Conservation (phyloP, 305 asterid genomes). For the Striga hermonthica region DNA sequence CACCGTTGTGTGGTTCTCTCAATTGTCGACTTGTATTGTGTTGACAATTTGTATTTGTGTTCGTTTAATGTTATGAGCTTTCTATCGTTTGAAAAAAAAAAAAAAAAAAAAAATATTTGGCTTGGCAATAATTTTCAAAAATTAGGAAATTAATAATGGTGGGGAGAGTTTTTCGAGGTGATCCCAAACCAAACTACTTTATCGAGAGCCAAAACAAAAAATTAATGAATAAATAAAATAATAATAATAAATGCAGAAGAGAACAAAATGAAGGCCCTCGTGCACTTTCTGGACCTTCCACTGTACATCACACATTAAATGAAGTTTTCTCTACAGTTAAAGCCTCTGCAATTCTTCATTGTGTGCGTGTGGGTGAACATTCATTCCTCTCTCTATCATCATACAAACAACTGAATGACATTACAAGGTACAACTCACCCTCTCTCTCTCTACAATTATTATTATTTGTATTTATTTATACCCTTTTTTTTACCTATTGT, state of each 20-base stretch:
- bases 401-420: no score
- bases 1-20: no score
- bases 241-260: conserved; percentile 36
- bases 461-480: conserved; percentile 25
- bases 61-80: no score
- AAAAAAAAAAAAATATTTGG: no score
- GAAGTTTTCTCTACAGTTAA: conserved; percentile 45
- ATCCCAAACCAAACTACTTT: conserved; percentile 30
- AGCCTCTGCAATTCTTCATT: conserved; percentile 31
- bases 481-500: not conserved
- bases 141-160: conserved; percentile 16
- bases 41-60: no score
- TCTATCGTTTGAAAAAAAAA: no score
- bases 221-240: no score
- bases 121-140: conserved; percentile 36
- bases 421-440: not conserved
- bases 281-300: conserved; percentile 66
- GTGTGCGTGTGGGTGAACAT: conserved; percentile 70
- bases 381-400: conserved; percentile 36
- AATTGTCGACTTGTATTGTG: no score
- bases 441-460: conserved; percentile 32
- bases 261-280: conserved; percentile 77
- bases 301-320: conserved; percentile 59
- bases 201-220: no score
- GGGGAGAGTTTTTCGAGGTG: conserved; percentile 22